These are phyloP conservation scores for Detonula confervacea DNA, from an alignment of 352 stramenopile species.

Conservation along the genomic window DNA sequence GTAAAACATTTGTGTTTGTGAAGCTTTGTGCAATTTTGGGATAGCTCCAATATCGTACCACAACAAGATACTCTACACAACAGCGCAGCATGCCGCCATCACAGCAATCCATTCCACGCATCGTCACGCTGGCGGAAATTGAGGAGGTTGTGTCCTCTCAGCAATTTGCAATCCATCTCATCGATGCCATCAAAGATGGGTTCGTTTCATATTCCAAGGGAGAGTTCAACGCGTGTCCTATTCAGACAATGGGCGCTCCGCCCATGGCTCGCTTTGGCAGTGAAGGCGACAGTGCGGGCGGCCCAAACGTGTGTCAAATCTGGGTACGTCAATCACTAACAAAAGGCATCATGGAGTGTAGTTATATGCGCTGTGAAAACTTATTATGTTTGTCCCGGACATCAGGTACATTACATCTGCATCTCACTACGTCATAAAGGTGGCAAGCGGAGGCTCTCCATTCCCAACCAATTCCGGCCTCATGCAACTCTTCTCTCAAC, in stretches of 20 bases:
- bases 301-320: slow-evolving; percentile 78
- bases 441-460: slow-evolving; percentile 61
- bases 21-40: too few species aligned
- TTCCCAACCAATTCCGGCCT: slow-evolving; percentile 59
- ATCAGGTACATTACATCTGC: too few species aligned
- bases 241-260: slow-evolving; percentile 56
- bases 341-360: too few species aligned
- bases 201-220: slow-evolving; percentile 50
- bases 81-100: background rate
- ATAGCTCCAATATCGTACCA: too few species aligned
- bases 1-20: too few species aligned
- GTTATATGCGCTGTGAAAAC: too few species aligned
- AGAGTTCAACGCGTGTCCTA: slow-evolving; percentile 54
- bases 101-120: background rate
- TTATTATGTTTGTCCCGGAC: too few species aligned
- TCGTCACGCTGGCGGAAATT: slow-evolving; percentile 42
- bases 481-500: slow-evolving; percentile 78
- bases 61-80: too few species aligned
- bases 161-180: slow-evolving; percentile 44
- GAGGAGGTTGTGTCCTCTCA: slow-evolving; percentile 25
- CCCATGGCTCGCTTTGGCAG: slow-evolving; percentile 60
- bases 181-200: slow-evolving; percentile 51
- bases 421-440: slow-evolving; percentile 73
- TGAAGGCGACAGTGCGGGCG: slow-evolving; percentile 45
- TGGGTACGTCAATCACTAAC: slow-evolving; percentile 76